Base-by-base conservation (phyloP, 345 rosid genomes). In the Ceriops tagal region DNA sequence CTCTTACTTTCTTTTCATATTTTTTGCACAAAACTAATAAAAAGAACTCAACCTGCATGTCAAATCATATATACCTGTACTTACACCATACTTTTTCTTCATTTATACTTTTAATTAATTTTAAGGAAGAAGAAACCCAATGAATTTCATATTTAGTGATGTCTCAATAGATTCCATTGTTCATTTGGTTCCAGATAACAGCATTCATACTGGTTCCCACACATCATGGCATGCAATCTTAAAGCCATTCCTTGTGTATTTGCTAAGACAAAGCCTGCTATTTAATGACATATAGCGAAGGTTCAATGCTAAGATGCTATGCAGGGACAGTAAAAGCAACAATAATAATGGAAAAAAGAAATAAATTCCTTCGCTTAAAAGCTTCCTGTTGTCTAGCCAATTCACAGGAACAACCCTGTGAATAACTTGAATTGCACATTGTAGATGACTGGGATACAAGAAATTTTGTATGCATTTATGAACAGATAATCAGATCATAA, bases 401-500 rank as follows among this genome's bases (percentile, higher is more conserved):
- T 51, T 52, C 28, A 21, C 69, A 65, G 34, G 15, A 8, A 32
- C 22, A n/a, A 53, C 32, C 20, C 11, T 52, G 32, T 43, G 18
- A 43, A 43, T 11, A 43, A 43, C 5, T 43, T 18, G 18, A 43
- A 43, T 43, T 43, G 49, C 49, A 43, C 18, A 43, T 13, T 43
- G 18, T 13, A 43, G 16, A 8, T 28, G 21, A 28, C 43, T 6
- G 53, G 56, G 18, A 62, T 60, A 4, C 49, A 32, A 65, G 43
- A 15, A 18, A 52, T 32, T n/a, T 47, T 27, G 13, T 31, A 53
- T 60, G 32, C 74, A 64, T 64, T n/a, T 53, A 24, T 3, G 55
- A 31, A 65, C 13, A 51, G 62, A 73, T 53, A 73, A 70, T 62
- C 18, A 67, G 64, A 62, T 32, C 24, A 55, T 9, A 51, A 46